Percentiles rank a stretch among this genome's conserved stretches.
Conservation (phyloP, 345 rosid genomes). For the Corymbia maculata region DNA sequence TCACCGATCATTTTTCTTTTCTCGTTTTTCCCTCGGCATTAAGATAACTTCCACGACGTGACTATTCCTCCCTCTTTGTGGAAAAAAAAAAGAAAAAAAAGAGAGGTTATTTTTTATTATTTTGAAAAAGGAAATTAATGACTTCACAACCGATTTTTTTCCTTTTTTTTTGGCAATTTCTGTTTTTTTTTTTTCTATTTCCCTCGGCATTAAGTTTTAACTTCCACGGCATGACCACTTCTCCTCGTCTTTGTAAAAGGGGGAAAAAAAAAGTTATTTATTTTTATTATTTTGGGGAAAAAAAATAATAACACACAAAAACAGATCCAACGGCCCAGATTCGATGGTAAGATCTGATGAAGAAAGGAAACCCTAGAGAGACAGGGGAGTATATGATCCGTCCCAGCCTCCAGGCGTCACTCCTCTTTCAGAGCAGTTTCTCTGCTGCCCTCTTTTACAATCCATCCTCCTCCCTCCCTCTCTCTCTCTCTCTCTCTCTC, state of each 20-base stretch:
- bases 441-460: neutral
- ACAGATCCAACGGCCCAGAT: neutral
- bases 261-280: neutral
- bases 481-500: neutral
- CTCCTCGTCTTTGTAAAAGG: no score
- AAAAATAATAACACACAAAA: neutral
- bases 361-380: neutral
- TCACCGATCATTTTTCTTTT: neutral
- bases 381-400: neutral
- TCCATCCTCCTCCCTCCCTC: neutral
- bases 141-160: neutral
- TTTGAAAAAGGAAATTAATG: neutral
- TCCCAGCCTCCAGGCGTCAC: neutral
- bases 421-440: constrained; percentile 1
- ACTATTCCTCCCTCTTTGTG: neutral
- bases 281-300: neutral
- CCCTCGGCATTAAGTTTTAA: neutral
- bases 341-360: neutral
- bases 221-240: neutral
- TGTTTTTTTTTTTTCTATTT: no score
- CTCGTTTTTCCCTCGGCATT: neutral
- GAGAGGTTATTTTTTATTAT: no score
- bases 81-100: no score
- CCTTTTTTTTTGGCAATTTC: no score
- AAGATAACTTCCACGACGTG: neutral